A percentile compares a stretch with the other conserved stretches of the same genome.
Evolutionary conservation across 2,329 filamentous ascomycete species (phyloP).

Genomic region (Penicillium sp.): DNA sequence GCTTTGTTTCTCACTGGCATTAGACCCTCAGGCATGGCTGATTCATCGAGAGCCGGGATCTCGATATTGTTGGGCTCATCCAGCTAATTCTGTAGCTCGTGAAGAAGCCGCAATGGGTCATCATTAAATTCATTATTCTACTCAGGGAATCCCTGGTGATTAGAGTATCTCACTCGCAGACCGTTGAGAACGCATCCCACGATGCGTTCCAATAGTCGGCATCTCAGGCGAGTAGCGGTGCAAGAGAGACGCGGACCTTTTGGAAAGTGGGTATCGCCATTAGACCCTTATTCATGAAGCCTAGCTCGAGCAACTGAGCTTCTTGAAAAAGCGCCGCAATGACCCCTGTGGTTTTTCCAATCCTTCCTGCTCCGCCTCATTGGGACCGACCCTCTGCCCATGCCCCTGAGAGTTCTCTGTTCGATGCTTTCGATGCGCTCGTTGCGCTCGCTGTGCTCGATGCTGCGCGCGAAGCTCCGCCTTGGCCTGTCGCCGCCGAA

Average conservation of each 20-base stretch:
- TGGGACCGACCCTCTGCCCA: conserved; percentile 41
- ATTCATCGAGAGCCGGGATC: conserved; percentile 30
- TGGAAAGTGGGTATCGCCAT: conserved; percentile 24
- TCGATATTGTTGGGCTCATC: conserved; percentile 11
- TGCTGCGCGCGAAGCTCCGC: conserved; percentile 20
- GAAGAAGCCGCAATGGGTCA: conserved; percentile 20
- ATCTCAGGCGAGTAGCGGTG: conserved; percentile 18
- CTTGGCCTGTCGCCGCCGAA: conserved; percentile 30
- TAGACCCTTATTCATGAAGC: conserved; percentile 37
- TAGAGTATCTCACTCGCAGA: conserved; percentile 22
- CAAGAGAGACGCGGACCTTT: conserved; percentile 23
- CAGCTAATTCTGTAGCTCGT: conserved; percentile 13
- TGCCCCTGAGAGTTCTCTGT: conserved; percentile 35
- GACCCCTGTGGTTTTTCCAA: conserved; percentile 38
- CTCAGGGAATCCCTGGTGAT: conserved; percentile 4
- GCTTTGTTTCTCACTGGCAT: too few species aligned
- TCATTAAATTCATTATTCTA: conserved; percentile 13
- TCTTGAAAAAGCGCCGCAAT: conserved; percentile 49
- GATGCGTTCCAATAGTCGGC: neutral
- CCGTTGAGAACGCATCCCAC: conserved; percentile 23
- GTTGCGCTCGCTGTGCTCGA: too few species aligned
- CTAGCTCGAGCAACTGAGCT: conserved; percentile 40
- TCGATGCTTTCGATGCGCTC: conserved; percentile 6
- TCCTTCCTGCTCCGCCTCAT: conserved; percentile 45
- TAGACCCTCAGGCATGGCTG: conserved; percentile 38